Base-by-base conservation (phyloP, 495 filamentous ascomycete species). In the Tuber magnatum region DNA sequence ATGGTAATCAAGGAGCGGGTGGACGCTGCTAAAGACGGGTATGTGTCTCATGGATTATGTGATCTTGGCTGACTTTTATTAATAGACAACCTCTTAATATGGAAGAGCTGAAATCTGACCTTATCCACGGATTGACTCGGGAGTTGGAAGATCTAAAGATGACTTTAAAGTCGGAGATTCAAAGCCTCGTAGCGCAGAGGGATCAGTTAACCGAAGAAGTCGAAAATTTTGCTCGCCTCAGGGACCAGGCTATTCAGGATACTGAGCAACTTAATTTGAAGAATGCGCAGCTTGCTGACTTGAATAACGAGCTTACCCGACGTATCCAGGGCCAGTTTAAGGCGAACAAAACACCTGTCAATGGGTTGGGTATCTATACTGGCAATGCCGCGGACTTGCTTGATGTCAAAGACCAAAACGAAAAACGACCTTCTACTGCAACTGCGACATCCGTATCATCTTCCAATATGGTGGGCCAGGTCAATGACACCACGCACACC, bases 261-360 rank as follows among this genome's bases (percentile, higher is more conserved):
- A 97, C 97, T 81, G 96, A 97, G 85, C 92, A 97, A 79, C 86
- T 98, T 41, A 94, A 92, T 32, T 89, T 89, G 74, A 97, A 97
- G 87, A 99, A 99, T 81, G 91, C 92, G 6, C 94, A 98, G 84
- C 86, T 99, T 73, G 91, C 92, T 65, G 93, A 97, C 82, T 85
- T 97, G 82, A 98, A 99, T 86, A 97, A 95, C 79, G 92, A 97
- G 81, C 86, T 99, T 44, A 93, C 95, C 6, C 92, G 97, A 81
- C 91, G 93, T 78, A 97, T 98, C 71, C 94, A 97, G 83, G 93
- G 91, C 80, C 88, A 94, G 32, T 96, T 97, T 86, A 95, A 96
- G 85, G 87, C 89, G 38, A 92, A 91, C 77, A 89, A 83, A 81
- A 84, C 84, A 75, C 87, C 81, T 85, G 88, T 75, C 7, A 94